Evolutionary conservation across 2,329 filamentous ascomycete genomes (phyloP).

Genomic region (Pseudogymnoascus pannorum): DNA sequence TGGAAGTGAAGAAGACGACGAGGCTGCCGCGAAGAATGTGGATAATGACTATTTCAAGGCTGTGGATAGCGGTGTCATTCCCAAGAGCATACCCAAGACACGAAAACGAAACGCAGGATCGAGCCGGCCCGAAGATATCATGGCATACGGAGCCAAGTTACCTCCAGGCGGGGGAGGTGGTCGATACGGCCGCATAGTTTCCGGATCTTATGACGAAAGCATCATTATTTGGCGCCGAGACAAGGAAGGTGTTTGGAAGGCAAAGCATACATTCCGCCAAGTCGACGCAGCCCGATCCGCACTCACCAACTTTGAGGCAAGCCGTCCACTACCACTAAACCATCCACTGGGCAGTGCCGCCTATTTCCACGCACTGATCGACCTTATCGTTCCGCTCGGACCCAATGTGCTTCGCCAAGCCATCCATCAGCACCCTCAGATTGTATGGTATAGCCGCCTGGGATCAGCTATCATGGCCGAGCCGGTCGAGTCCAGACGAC

Average conservation of each 20-base stretch:
- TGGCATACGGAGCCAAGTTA: conserved; percentile 74
- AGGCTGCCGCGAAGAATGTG: conserved; percentile 61
- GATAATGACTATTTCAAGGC: conserved; percentile 66
- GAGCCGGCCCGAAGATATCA: conserved; percentile 65
- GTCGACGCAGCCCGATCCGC: conserved; percentile 58
- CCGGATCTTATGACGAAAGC: conserved; percentile 90
- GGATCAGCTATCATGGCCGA: conserved; percentile 43
- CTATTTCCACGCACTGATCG: conserved; percentile 46
- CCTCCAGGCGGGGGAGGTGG: conserved; percentile 87
- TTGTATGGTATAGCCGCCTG: conserved; percentile 36
- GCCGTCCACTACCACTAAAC: conserved; percentile 16
- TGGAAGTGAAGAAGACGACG: conserved; percentile 68
- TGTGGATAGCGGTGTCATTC: conserved; percentile 43
- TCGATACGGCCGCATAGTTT: conserved; percentile 88
- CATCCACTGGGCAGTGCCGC: conserved; percentile 29
- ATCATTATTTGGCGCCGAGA: conserved; percentile 93
- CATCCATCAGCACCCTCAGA: conserved; percentile 21
- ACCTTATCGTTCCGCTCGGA: conserved; percentile 45
- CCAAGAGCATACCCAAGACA: conserved; percentile 10
- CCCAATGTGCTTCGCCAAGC: conserved; percentile 32
- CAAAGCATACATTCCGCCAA: conserved; percentile 67
- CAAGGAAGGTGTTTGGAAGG: conserved; percentile 75
- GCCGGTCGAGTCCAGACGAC: conserved; percentile 39
- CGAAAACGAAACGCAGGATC: conserved; percentile 54
- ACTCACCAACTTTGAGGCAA: conserved; percentile 11